Base-by-base conservation (phyloP, 1,284 basidiomycete genomes). In the Cutaneotrichosporon curvatum region DNA sequence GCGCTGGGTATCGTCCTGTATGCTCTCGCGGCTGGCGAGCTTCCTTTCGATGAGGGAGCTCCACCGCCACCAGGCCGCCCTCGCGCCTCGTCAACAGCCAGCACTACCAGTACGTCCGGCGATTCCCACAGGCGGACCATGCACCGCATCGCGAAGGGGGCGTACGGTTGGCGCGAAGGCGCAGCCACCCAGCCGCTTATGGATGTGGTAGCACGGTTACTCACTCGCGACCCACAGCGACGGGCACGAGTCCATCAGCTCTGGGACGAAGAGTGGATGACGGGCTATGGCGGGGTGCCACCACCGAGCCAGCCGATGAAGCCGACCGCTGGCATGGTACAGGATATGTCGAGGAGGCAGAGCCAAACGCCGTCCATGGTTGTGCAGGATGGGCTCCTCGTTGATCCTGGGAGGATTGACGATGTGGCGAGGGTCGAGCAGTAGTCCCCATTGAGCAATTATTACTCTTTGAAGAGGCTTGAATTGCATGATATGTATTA, bases 1-100 rank as follows among this genome's bases (percentile, higher is more conserved):
- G 86, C 87, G 2, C 81, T 85, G 51, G 87, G 87, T 0, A 83
- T 90, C 4, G 86, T 90, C 31, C 72, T 89, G 4, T 92, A 82
- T 67, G 85, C 83, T 9, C 74, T 90, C 35, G 75, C 82, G 7
- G 80, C 78, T 15, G 77, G 87, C 42, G 73, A 70, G 40, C 53
- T 77, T 18, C 75, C 75, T 0, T 76, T 77, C 45, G 67, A 70
- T 43, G 59, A 58, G 18, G 48, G 45, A 15, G 42, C 48, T 4
- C 55, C 51, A 20, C 48, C 40, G 8, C 51, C 51, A 1, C 40
- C 38, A 12, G 48, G 51, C 37, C 44, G 51, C 35, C 39, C 45
- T 37, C 50, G 59, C 40, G 55, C 53, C 28, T 28, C 52, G 47
- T 40, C 37, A 39, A 59, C 33, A 38, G 40, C 52, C 14, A 40